Base-by-base conservation (phyloP, 129 eudicot species). In the Calendula officinalis region DNA sequence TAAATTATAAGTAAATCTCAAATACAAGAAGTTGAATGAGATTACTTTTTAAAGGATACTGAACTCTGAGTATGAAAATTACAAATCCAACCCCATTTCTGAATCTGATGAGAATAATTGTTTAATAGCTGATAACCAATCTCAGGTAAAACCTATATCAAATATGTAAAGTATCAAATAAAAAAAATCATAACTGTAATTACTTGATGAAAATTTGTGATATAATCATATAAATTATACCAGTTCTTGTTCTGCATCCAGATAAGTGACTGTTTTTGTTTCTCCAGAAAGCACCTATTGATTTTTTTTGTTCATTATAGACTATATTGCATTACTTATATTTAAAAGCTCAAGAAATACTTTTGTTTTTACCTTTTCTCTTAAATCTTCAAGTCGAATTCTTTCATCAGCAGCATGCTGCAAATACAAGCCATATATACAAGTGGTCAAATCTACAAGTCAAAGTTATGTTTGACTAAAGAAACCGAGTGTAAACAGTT, bases 351-450 rank as follows among this genome's bases (percentile, higher is more conserved):
- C 39, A 56, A 68, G 44, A 56, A 32, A 17, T 66, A 44, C 40
- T 45, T 43, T 22, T 22, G 30, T 22, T 22, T 58, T 60, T 79
- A 94, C 99, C 99, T 94, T 88, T 50, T 69, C 68, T 27, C 96
- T 90, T 74, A 94, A 69, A 55, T 85, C 99, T 75, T 94, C 99
- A 69, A 94, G 74, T 35, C 92, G 84, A 64, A 94, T 94, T 72
- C 97, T 81, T 71, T 94, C 99, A 81, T 94, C 99, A 27, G 99
- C 99, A 44, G 99, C 99, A 66, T 94, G 99, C 99, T 94, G 92
- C 10, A 64, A 80, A 68, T 49, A 67, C 62, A 63, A 22, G 54
- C 52, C 60, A 80, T 35, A n/a, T n/a, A n/a, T n/a, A 7, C 8
- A 8, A 57, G 34, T 51, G 49, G 54, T 49, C 60, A 68, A 4